Conservation (phyloP, 2,329 filamentous ascomycete species). For the Verticillium longisporum region DNA sequence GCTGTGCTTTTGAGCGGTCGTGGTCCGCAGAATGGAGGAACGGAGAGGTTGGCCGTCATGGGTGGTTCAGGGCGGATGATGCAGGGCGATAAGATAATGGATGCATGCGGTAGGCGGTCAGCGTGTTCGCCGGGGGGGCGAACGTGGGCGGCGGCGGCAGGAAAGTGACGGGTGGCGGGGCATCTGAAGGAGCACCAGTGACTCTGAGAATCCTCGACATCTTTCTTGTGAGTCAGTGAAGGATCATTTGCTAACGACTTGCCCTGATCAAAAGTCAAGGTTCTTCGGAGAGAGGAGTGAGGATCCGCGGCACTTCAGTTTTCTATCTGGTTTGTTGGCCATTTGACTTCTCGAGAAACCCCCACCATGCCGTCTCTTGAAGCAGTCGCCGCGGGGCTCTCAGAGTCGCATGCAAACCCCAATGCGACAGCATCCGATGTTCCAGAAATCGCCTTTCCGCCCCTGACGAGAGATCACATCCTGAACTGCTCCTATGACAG, state of each 20-base stretch:
- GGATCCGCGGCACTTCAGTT: neutral
- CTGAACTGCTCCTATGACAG: slow-evolving; percentile 89
- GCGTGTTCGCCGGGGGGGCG: neutral
- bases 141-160: neutral
- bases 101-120: neutral
- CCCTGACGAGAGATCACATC: slow-evolving; percentile 79
- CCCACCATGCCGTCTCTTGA: slow-evolving; percentile 23
- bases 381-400: slow-evolving; percentile 10
- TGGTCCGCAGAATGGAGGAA: too few relatives aligned
- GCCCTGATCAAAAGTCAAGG: neutral
- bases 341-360: neutral
- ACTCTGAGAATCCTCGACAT: slow-evolving; percentile 1
- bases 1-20: neutral
- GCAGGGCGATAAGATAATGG: neutral
- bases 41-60: neutral
- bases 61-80: neutral
- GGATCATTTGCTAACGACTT: neutral
- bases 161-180: slow-evolving; percentile 1
- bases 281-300: neutral
- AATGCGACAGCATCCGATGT: slow-evolving; percentile 9
- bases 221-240: neutral
- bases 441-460: slow-evolving; percentile 62
- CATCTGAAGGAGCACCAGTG: neutral
- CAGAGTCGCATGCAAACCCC: neutral
- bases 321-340: too few relatives aligned